Conservation (phyloP, 202 grass and related monocot species). For the Digitaria exilis region DNA sequence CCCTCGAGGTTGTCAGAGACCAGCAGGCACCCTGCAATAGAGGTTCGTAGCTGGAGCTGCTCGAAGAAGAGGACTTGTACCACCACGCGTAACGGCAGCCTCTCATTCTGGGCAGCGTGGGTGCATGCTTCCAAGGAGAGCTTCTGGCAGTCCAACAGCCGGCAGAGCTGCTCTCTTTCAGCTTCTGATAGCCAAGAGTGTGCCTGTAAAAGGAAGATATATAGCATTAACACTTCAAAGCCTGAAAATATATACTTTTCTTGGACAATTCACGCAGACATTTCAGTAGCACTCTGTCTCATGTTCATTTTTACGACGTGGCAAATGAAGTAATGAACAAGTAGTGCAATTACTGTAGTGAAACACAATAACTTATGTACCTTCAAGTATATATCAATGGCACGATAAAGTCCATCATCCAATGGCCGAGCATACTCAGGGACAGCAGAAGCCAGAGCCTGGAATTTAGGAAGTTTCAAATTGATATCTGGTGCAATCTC, state of each 20-base stretch:
- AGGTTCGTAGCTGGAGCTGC: conserved; percentile 91
- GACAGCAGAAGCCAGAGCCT: conserved; percentile 68
- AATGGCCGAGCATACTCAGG: conserved; percentile 91
- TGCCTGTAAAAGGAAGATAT: conserved; percentile 52
- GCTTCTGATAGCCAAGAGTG: conserved; percentile 84
- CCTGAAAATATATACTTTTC: not conserved
- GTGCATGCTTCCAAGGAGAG: conserved; percentile 98
- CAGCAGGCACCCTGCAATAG: conserved; percentile 82
- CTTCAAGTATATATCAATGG: conserved; percentile 97
- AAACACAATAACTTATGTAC: conserved; percentile 35
- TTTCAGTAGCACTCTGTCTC: not conserved
- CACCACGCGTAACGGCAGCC: conserved; percentile 77
- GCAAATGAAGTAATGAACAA: conserved; percentile 5
- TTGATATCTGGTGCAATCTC: conserved; percentile 95
- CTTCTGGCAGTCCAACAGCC: conserved; percentile 94
- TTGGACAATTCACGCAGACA: not conserved
- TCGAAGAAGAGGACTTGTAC: conserved; percentile 99
- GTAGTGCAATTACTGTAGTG: not conserved
- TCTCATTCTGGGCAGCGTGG: conserved; percentile 94
- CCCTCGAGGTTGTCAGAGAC: conserved; percentile 89
- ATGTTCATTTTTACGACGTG: conserved; percentile 17
- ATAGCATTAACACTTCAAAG: conserved; percentile 19
- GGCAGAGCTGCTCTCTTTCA: conserved; percentile 82
- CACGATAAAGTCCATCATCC: conserved; percentile 98
- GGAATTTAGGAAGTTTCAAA: conserved; percentile 83